Base-by-base conservation (phyloP, 495 filamentous ascomycete genomes). In the Aspergillus campestris region DNA sequence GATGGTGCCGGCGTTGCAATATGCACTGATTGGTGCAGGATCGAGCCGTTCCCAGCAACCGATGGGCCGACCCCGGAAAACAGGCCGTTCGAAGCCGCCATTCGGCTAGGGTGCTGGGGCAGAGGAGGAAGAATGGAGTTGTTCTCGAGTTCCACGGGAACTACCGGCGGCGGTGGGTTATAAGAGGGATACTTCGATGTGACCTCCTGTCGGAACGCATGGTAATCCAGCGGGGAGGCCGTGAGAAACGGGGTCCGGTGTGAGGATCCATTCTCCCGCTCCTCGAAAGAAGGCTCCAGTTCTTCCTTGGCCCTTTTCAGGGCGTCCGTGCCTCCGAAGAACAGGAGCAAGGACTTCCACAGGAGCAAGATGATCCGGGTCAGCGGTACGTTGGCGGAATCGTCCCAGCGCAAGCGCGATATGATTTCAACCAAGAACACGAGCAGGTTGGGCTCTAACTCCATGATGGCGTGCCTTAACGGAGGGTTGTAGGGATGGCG, bases 171-270 rank as follows among this genome's bases (percentile, higher is more conserved):
- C 15, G 92, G 94, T 5, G 92, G 91, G 48, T 89, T 82, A 62
- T 97, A 98, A 5, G 94, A 85, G 5, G 92, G 92, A 57, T 98
- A 98, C 68, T 98, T 98, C 0, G 92, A 97, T n/a, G 82, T 94
- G 51, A 98, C 89, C 62, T 98, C 92, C 61, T 97, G 91, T 24
- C 94, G 82, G 58, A 98, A 98, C 9, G 87, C 73, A 58, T 97
- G 91, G 57, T 98, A 98, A 56, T 98, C 94, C 8, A 98, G 72
- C 9, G 94, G 92, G 8, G 90, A 95, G 5, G 92, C 89, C 1
- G 83, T 94, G 45, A 98, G 88, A 32, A 88, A 64, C 0, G 79
- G 62, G 62, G 67, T 61, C 53, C 71, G 51, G 40, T 64, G 57
- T 14, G 58, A 61, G 4, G 59, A 43, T 32, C 59, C 57, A 31